Conservation (phyloP, 1,284 basidiomycete species). For the Pholiota adiposa region DNA sequence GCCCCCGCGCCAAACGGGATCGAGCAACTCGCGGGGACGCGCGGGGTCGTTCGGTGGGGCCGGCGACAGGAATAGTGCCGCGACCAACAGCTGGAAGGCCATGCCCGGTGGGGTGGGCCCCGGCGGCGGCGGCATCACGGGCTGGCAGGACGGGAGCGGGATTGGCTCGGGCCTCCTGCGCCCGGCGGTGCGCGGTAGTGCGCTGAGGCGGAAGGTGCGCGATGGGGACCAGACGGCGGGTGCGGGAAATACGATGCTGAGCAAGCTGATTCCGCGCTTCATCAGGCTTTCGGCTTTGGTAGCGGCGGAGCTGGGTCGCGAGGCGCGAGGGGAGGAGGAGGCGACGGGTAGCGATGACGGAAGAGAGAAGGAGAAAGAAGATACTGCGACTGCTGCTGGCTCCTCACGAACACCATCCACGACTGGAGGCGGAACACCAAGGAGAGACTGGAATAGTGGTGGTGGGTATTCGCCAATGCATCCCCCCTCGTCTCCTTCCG, state of each 20-base stretch:
- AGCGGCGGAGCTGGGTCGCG: conserved; percentile 71
- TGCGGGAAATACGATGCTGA: conserved; percentile 64
- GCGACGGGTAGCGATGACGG: conserved; percentile 25
- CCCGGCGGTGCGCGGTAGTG: conserved; percentile 55
- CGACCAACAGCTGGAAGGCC: conserved; percentile 30
- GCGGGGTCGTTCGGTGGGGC: conserved; percentile 13
- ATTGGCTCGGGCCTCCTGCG: conserved; percentile 69
- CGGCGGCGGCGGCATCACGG: conserved; percentile 55
- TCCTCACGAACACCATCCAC: conserved; percentile 8
- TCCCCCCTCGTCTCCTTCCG: conserved; percentile 14
- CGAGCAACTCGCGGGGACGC: conserved; percentile 26
- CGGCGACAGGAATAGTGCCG: conserved; percentile 8
- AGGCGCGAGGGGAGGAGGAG: conserved; percentile 53
- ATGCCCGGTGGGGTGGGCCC: conserved; percentile 39
- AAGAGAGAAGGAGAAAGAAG: conserved; percentile 13
- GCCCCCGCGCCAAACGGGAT: conserved; percentile 28
- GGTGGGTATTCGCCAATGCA: conserved; percentile 12
- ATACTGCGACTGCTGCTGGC: not conserved
- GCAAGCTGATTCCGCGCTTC: conserved; percentile 73
- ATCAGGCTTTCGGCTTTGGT: conserved; percentile 75
- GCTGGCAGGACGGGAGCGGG: conserved; percentile 72
- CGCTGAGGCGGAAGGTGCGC: conserved; percentile 53
- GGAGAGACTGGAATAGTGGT: not conserved
- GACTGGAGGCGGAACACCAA: conserved; percentile 9
- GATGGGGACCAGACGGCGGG: conserved; percentile 36